These are phyloP conservation scores for Spatholobus suberectus DNA, from an alignment of 306 rosid genomes.

Conservation along the genomic window DNA sequence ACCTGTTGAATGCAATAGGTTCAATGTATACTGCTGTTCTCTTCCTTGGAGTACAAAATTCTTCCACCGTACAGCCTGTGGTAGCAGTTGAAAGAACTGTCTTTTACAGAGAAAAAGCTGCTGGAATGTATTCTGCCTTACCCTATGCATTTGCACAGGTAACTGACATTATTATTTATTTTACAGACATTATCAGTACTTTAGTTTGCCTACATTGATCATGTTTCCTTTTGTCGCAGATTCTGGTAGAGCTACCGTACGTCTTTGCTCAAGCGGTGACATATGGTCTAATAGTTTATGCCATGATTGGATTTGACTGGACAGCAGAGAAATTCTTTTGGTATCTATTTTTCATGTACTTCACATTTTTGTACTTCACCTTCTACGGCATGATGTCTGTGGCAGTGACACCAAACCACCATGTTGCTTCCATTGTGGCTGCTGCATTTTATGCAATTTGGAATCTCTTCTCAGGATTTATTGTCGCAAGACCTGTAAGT, in stretches of 20 bases:
- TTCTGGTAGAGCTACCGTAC: slow-evolving; percentile 62
- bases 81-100: slow-evolving; percentile 63
- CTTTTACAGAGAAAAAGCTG: slow-evolving; percentile 64
- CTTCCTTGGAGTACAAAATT: slow-evolving; percentile 61
- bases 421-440: slow-evolving; percentile 57
- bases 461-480: slow-evolving; percentile 72
- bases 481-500: slow-evolving; percentile 63
- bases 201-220: background rate
- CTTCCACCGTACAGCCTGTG: slow-evolving; percentile 58
- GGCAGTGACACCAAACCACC: slow-evolving; percentile 65
- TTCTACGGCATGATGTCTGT: slow-evolving; percentile 68
- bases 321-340: slow-evolving; percentile 59
- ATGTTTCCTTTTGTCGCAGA: slow-evolving; percentile 44
- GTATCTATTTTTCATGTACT: slow-evolving; percentile 63
- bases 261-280: slow-evolving; percentile 47
- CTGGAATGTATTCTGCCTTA: slow-evolving; percentile 68
- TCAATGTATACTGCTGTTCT: slow-evolving; percentile 58
- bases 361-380: slow-evolving; percentile 66
- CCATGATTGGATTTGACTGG: slow-evolving; percentile 72
- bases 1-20: slow-evolving; percentile 56
- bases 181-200: background rate
- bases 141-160: slow-evolving; percentile 71
- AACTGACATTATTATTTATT: background rate
- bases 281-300: slow-evolving; percentile 58
- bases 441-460: slow-evolving; percentile 60